Conservation (phyloP, 768 basidiomycete species). For the Rhizopogon vulgaris region DNA sequence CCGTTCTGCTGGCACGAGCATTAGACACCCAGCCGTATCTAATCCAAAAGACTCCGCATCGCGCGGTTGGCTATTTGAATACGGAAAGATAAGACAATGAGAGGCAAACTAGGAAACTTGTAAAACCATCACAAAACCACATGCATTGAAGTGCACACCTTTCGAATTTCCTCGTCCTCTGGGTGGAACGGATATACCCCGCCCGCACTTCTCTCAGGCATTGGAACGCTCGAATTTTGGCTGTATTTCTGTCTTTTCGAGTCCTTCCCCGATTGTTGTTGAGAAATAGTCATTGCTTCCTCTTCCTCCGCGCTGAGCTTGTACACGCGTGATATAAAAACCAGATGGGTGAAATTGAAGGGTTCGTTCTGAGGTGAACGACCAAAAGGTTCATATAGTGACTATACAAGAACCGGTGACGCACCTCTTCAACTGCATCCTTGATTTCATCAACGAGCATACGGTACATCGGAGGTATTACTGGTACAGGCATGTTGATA, state of each 20-base stretch:
- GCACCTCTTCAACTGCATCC: conserved; percentile 60
- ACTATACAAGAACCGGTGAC: conserved; percentile 16
- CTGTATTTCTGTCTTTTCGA: conserved; percentile 31
- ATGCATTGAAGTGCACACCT: conserved; percentile 36
- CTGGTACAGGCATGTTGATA: conserved; percentile 93
- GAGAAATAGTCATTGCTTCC: conserved; percentile 36
- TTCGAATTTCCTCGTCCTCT: conserved; percentile 71
- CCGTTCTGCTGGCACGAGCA: conserved; percentile 47
- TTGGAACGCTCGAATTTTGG: conserved; percentile 14
- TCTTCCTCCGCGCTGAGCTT: conserved; percentile 68
- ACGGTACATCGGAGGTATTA: conserved; percentile 86
- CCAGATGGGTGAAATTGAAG: conserved; percentile 65
- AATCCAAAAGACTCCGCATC: conserved; percentile 67
- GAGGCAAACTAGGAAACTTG: conserved; percentile 12
- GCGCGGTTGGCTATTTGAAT: conserved; percentile 47
- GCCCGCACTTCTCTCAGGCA: conserved; percentile 23
- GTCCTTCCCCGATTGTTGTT: conserved; percentile 25
- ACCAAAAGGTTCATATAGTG: neutral
- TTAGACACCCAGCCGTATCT: conserved; percentile 60
- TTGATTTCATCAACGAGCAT: conserved; percentile 85
- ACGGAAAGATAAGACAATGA: conserved; percentile 30
- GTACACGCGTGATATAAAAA: conserved; percentile 78
- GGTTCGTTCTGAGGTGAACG: conserved; percentile 40
- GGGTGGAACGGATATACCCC: conserved; percentile 76
- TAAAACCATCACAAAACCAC: neutral